phyloP scores from a whole-genome alignment of 1,139 yeast genomes.

The Wickerhamiella infanticola region DNA sequence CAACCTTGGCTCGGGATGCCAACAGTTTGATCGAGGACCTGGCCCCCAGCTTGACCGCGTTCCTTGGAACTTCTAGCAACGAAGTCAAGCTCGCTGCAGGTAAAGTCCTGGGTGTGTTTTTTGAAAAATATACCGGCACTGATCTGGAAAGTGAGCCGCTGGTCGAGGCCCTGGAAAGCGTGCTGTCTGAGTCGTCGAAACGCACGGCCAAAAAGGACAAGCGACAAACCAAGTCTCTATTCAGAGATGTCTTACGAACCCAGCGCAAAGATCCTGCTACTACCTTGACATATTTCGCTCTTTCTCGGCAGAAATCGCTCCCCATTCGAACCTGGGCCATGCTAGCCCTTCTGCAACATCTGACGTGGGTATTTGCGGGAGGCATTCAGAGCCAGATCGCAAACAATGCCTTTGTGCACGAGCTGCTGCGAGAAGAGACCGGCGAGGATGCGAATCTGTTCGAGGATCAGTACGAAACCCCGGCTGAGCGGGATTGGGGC shows the following conservation, averaged over 20 bases:
- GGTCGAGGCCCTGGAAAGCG: conserved; percentile 29
- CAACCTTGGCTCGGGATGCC: conserved; percentile 12
- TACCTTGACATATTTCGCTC: conserved; percentile 39
- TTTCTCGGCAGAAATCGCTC: conserved; percentile 40
- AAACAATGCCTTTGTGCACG: conserved; percentile 33
- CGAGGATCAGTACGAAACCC: not conserved
- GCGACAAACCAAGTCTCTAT: conserved; percentile 43
- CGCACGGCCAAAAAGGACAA: conserved; percentile 47
- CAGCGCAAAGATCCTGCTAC: conserved; percentile 29
- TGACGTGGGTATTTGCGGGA: conserved; percentile 58
- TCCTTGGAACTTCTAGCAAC: conserved; percentile 14
- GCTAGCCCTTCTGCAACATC: conserved; percentile 42
- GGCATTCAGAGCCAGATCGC: conserved; percentile 51
- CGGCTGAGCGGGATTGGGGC: not conserved
- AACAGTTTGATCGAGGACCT: conserved; percentile 19
- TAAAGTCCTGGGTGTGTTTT: conserved; percentile 40
- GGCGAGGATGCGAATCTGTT: conserved; percentile 1
- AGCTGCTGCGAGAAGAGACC: conserved; percentile 18
- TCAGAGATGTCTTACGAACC: conserved; percentile 44
- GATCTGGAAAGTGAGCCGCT: conserved; percentile 24
- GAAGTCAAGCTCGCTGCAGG: conserved; percentile 35
- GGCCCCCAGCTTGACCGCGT: conserved; percentile 18
- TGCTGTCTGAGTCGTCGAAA: conserved; percentile 40
- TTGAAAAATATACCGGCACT: conserved; percentile 20
- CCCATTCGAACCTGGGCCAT: conserved; percentile 56